Base-by-base conservation (phyloP, 805 yeast genomes). In the Geotrichum ghanense region DNA sequence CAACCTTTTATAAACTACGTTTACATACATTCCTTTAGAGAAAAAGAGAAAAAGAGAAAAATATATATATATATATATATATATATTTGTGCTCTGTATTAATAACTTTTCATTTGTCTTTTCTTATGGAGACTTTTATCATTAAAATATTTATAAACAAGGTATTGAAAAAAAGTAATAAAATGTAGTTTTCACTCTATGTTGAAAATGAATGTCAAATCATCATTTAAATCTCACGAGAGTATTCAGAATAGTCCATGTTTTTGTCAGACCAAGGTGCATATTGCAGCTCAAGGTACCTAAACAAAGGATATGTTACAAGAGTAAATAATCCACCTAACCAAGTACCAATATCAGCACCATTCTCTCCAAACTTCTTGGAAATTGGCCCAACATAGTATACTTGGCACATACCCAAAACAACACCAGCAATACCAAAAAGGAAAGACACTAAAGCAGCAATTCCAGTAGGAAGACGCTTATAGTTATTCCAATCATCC, bases 291-390 rank as follows among this genome's bases (percentile, higher is more conserved):
- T 87, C 95, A 40, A 68, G 53, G 56, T 75, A 81, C 52, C 96
- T 69, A n/a, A 76, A 60, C 0, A 68, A 56, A 3, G 95, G 88
- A 60, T 81, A 87, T 0, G 71, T 66, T 1, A 79, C 50, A 0
- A 79, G 82, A 2, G 87, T 68, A 53, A 87, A 77, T 0, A 78
- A 92, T 75, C 83, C 75, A 12, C 83, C 70, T 31, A 86, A 61
- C 78, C 89, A 83, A 75, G 81, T 79, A 21, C 92, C 96, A 37
- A 87, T 60, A 60, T 87, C 95, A 17, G 87, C 94, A 47, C 84
- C 88, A 50, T 63, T 61, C 3, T 71, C 78, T 19, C 94, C 94
- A 14, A 83, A 66, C 3, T 68, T 55, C 23, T 62, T 62, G 10
- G 95, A 94, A 9, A 86, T 54, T 0, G 86, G 86, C 0, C 95